These are phyloP conservation scores for Coffea humblotiana DNA, from an alignment of 305 asterid species.

Conservation along the genomic window DNA sequence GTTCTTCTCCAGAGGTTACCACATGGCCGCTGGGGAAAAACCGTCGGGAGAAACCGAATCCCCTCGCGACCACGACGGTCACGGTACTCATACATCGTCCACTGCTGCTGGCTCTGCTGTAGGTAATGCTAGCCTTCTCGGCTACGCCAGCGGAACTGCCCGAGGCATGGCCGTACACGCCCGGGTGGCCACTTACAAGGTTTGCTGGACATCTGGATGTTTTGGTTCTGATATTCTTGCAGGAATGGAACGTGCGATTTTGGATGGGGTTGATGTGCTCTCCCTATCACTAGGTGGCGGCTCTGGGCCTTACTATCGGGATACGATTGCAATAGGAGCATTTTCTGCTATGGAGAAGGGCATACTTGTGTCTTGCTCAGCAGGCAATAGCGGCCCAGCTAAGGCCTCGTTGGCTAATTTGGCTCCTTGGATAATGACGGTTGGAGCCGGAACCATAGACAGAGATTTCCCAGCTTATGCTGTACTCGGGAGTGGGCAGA, in stretches of 20 bases:
- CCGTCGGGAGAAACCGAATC: constrained; percentile 25
- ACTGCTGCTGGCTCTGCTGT: constrained; percentile 77
- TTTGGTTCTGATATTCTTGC: constrained; percentile 77
- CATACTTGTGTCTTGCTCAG: constrained; percentile 78
- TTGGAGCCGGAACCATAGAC: constrained; percentile 82
- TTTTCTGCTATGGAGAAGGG: constrained; percentile 80
- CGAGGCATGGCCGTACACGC: constrained; percentile 85
- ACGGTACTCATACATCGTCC: constrained; percentile 88
- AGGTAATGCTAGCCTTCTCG: constrained; percentile 66
- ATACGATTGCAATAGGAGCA: constrained; percentile 80
- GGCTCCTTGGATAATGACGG: constrained; percentile 93
- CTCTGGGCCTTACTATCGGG: constrained; percentile 60
- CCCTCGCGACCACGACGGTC: constrained; percentile 55
- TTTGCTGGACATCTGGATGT: constrained; percentile 69
- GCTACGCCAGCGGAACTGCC: constrained; percentile 74
- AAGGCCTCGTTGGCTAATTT: constrained; percentile 57
- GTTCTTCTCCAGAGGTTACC: constrained; percentile 36
- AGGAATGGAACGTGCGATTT: constrained; percentile 75
- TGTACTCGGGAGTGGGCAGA: constrained; percentile 47
- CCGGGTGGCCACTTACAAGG: constrained; percentile 71
- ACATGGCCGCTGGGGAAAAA: constrained; percentile 24
- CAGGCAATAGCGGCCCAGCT: constrained; percentile 79
- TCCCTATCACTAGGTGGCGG: constrained; percentile 85
- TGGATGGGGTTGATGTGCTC: constrained; percentile 77
- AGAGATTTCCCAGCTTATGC: constrained; percentile 79